Base-by-base conservation (phyloP, 2,329 filamentous ascomycete species). In the Akanthomyces dipterigenus region DNA sequence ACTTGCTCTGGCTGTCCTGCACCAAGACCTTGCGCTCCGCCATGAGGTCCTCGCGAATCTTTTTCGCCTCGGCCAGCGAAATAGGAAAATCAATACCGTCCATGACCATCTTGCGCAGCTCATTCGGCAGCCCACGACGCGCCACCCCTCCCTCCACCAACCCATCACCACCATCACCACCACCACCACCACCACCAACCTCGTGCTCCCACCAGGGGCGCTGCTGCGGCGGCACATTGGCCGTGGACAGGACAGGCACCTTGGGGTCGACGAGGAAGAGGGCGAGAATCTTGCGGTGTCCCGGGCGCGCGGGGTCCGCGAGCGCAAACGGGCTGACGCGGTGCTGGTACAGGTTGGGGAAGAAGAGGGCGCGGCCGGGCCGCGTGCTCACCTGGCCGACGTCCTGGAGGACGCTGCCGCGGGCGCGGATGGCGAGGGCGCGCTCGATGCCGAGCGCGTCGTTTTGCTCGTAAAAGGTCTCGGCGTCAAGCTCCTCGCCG, bases 211-310 rank as follows among this genome's bases (percentile, higher is more conserved):
- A 77, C 77, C 77, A 79, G 42, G 71, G 61, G n/a, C 63, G 64
- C 65, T 75, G 76, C 68, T 80, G 76, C 2, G 76, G 76, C 22
- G 77, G 75, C n/a, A 79, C 74, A 31, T 78, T 79, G 36, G 74
- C 73, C 11, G 77, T 79, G 1, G 74, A 75, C 60, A 77, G 70
- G 71, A 79, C 60, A 1, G 77, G 77, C 1, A 75, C 65, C 24
- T 77, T 66, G 0, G 85, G 86, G 67, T 88, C 83, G 2, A 88
- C 79, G 2, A 88, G 76, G 67, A 82, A 88, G 9, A 88, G 72
- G 0, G 81, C 82, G 3, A 88, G 71, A 53, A 87, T 82, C 67
- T 83, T 83, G 20, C 83, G 76, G 65, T 87, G 81, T 2, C 86
- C 85, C 0, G 82, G 77, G 22, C 74, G 77, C 0, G 79, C 77